These are phyloP conservation scores for Clathrus columnatus DNA, from an alignment of 768 basidiomycete genomes.

Conservation along the genomic window DNA sequence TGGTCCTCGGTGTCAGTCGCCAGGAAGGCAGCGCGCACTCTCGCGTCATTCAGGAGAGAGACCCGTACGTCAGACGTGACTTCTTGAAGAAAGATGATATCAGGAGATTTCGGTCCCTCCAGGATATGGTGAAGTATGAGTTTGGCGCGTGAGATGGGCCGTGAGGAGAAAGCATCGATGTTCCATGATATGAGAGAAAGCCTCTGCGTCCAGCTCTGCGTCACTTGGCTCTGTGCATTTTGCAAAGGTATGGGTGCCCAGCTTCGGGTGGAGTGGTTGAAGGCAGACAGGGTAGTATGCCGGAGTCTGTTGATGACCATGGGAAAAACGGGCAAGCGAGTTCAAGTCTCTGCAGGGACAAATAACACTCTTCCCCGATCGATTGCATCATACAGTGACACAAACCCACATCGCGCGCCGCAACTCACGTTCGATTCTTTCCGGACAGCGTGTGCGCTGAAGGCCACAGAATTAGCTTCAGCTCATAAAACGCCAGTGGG, in stretches of 20 bases:
- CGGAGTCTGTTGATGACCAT: neutral
- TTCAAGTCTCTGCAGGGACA: too few relatives aligned
- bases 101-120: slow-evolving; percentile 23
- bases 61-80: slow-evolving; percentile 24
- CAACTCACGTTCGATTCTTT: too few relatives aligned
- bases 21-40: slow-evolving; percentile 28
- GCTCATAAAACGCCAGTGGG: too few relatives aligned
- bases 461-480: too few relatives aligned
- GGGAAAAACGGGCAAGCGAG: too few relatives aligned
- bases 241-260: slow-evolving; percentile 20
- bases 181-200: slow-evolving; percentile 31
- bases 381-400: too few relatives aligned
- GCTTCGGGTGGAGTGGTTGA: slow-evolving; percentile 18
- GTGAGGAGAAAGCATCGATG: slow-evolving; percentile 26
- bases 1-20: slow-evolving; percentile 31
- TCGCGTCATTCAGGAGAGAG: slow-evolving; percentile 25
- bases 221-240: slow-evolving; percentile 12
- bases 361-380: too few relatives aligned
- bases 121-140: slow-evolving; percentile 28
- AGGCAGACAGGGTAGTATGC: slow-evolving; percentile 11
- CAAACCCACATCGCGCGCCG: too few relatives aligned
- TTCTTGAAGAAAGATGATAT: slow-evolving; percentile 35
- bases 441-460: too few relatives aligned
- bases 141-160: slow-evolving; percentile 25
- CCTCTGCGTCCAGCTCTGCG: slow-evolving; percentile 5